Percentiles rank a stretch among this genome's conserved stretches.
phyloP scores from a whole-genome alignment of 73 alveolate species.

The Paraurostyla sp. region DNA sequence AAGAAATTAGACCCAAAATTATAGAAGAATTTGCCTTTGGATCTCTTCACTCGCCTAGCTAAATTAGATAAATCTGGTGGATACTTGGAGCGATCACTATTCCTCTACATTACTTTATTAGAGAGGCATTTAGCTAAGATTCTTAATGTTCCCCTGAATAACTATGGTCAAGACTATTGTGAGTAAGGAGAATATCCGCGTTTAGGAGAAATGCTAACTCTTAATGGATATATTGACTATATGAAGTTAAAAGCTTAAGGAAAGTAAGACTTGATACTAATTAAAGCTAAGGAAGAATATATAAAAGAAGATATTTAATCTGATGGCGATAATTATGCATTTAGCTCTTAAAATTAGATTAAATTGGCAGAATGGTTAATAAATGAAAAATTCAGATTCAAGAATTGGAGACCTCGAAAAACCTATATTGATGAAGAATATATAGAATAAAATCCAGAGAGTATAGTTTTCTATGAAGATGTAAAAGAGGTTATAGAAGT shows the following conservation, averaged over 20 bases:
- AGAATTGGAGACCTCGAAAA: constrained; percentile 28
- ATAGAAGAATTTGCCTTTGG: background rate
- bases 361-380: background rate
- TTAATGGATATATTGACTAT: constrained; percentile 26
- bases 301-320: constrained; percentile 34
- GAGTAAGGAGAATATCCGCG: constrained; percentile 42
- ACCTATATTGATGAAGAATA: constrained; percentile 16
- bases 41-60: background rate
- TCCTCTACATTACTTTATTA: background rate
- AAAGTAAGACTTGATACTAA: background rate
- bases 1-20: background rate
- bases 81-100: background rate
- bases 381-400: background rate
- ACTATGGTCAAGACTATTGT: constrained; percentile 26
- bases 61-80: constrained; percentile 1
- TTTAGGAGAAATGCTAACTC: constrained; percentile 23
- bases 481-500: constrained; percentile 23
- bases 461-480: constrained; percentile 36
- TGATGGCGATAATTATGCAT: too few relatives aligned
- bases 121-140: background rate
- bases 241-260: background rate
- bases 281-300: background rate
- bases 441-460: constrained; percentile 20
- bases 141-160: background rate
- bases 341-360: too few relatives aligned